Evolutionary conservation across 2,329 filamentous ascomycete genomes (phyloP), one percentile per base, ranked within the genome.

Genomic region (Fusarium coffeatum): DNA sequence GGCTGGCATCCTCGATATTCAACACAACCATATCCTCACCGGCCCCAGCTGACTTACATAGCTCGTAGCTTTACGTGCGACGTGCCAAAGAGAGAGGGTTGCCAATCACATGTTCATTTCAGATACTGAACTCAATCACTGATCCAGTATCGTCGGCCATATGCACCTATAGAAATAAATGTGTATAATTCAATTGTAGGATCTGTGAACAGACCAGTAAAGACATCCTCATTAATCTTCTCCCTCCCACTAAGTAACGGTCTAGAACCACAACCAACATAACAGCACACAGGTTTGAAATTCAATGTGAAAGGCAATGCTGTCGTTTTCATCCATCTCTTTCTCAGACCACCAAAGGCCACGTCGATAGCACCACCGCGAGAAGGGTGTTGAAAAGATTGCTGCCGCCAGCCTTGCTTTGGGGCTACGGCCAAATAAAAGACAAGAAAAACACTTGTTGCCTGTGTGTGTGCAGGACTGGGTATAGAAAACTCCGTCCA

Each of bases 381-480:
- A 55, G 37, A 50, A 42, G 48, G 48, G 40, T 25, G 47, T 43
- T 37, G 34, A 27, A 34, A 55, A 56, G 23, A 27, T 22, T 54
- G 42, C 49, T 55, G 22, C 53, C 61, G 71, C 47, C 40, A 61
- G 72, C 72, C 72, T 47, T 67, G 34, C 40, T 18, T 64, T 69
- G 71, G 41, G 40, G 28, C 34, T 20, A 45, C 42, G 45, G 45
- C 45, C 60, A 53, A 57, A 59, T 59, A 27, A 37, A 20, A 49
- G 25, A 37, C 55, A 27, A 49, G 58, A 37, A 45, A 54, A 41
- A 40, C 59, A 50, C 22, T 57, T 55, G 28, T 53, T 61, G 60
- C 57, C 40, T 66, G 34, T 37, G 27, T 60, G 48, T 55, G 45
- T 59, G 58, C 55, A 56, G 60, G 57, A 41, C 57, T 56, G 63